These are phyloP conservation scores for Chrysochromulina parva DNA, from an alignment of 78 protist genomes.

Conservation along the genomic window DNA sequence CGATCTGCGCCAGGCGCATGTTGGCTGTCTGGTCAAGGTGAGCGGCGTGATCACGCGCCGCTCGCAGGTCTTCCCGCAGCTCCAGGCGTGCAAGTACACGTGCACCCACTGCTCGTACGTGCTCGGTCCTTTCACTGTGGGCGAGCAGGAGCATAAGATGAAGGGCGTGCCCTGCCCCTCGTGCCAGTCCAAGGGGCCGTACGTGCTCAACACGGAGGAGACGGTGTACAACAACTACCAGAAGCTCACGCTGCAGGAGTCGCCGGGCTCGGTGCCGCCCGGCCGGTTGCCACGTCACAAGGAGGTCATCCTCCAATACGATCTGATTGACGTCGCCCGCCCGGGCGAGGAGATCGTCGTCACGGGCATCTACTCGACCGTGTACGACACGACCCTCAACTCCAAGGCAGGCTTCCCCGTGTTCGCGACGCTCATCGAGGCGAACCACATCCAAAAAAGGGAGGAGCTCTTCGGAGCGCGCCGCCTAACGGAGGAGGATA, in stretches of 20 bases:
- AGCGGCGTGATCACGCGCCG: conserved; percentile 97
- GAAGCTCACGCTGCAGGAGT: conserved; percentile 91
- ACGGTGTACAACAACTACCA: conserved; percentile 97
- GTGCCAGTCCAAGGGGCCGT: conserved; percentile 87
- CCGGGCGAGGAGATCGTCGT: conserved; percentile 98
- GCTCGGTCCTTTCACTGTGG: conserved; percentile 73
- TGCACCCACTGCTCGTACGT: conserved; percentile 83
- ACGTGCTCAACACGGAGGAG: conserved; percentile 69
- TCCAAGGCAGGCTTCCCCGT: conserved; percentile 95
- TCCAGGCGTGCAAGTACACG: conserved; percentile 75
- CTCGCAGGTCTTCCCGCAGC: conserved; percentile 92
- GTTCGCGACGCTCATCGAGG: conserved; percentile 95
- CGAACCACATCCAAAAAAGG: conserved; percentile 78
- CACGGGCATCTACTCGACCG: conserved; percentile 85
- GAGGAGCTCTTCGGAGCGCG: conserved; percentile 58
- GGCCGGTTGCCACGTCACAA: conserved; percentile 98
- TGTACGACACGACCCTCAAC: conserved; percentile 67
- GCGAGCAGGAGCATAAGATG: neutral
- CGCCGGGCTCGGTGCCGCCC: conserved; percentile 98
- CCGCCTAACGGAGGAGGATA: conserved; percentile 88
- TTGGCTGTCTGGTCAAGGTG: conserved; percentile 83
- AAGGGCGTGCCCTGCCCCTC: conserved; percentile 55
- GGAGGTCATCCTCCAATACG: conserved; percentile 81
- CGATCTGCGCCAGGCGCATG: conserved; percentile 86
- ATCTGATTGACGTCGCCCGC: conserved; percentile 88